Conservation (phyloP, 2,329 filamentous ascomycete species). For the Pseudogymnoascus sp. region DNA sequence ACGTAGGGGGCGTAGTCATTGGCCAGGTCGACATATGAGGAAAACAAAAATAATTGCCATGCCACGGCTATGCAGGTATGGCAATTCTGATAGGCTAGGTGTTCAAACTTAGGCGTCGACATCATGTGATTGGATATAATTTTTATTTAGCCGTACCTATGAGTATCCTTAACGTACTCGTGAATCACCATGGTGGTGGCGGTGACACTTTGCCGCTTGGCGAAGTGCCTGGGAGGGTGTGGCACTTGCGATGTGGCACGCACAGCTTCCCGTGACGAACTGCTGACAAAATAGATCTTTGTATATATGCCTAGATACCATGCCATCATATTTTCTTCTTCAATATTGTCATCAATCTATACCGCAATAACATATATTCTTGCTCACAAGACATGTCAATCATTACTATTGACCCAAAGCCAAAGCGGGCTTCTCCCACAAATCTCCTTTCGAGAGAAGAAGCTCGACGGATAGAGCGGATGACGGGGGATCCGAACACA, state of each 20-base stretch:
- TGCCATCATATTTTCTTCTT: background rate
- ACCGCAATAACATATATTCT: background rate
- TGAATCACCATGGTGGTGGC: background rate
- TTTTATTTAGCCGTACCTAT: background rate
- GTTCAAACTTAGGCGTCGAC: background rate
- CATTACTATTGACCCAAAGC: background rate
- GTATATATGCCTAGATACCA: background rate
- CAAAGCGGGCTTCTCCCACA: background rate
- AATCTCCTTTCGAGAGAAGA: background rate
- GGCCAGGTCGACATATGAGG: no score
- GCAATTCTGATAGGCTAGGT: no score
- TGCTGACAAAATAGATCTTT: background rate
- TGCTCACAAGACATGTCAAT: background rate
- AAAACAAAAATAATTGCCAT: no score
- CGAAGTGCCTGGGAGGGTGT: background rate
- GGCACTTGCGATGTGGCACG: background rate
- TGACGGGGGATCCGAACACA: background rate
- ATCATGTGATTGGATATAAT: background rate
- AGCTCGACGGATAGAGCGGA: background rate
- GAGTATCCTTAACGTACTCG: background rate
- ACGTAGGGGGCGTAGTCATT: no score
- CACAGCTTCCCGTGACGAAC: background rate
- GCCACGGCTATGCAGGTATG: no score
- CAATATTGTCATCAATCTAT: background rate
- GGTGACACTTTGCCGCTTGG: background rate